Evolutionary conservation across 2,329 filamentous ascomycete genomes (phyloP), one percentile per base, ranked within the genome.

Genomic region (Venturia asperata): DNA sequence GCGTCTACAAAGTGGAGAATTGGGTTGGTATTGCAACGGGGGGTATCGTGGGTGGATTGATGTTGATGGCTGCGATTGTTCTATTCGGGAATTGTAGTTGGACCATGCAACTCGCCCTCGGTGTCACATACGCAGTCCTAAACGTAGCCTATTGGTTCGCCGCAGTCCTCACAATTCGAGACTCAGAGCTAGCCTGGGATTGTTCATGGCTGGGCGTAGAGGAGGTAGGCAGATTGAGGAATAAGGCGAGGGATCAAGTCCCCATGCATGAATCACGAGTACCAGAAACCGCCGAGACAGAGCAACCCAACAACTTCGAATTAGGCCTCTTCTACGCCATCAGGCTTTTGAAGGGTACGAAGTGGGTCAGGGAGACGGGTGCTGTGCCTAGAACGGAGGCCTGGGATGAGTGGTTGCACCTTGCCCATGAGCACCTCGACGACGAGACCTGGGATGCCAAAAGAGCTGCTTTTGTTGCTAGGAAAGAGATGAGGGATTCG

Each of bases 21-120:
- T 41, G 34, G 61, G 24, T 62, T 10, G 41, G 61, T 3, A 34
- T 41, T 17, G 24, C 24, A 1, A 41, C 41, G 11, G 61, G 61
- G 30, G 61, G 61, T 10, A 62, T 62, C 49, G 61, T 41, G 39
- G 61, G 61, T 49, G 61, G 61, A 2, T 27, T 62, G 34, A 62
- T 34, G 61, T 17, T 62, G 34, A 62, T 45, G 24, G 41, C 34
- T 3, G 61, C 34, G 13, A 62, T 62, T 45, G 41, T 62, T 9
- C 30, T 62, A 5, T 45, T 62, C 17, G 41, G 61, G 30, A 62
- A 62, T 42, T 42, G 34, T 17, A 62, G 21, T 27, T 62, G 61
- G 61, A 62, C 61, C 24, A 62, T 62, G 61, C 61, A 62, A 24
- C 30, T 45, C n/a, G 61, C 61, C 6, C 41, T 62, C 19, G 34